Evolutionary conservation across 2,329 filamentous ascomycete genomes (phyloP).

Genomic region (Alternaria arborescens): DNA sequence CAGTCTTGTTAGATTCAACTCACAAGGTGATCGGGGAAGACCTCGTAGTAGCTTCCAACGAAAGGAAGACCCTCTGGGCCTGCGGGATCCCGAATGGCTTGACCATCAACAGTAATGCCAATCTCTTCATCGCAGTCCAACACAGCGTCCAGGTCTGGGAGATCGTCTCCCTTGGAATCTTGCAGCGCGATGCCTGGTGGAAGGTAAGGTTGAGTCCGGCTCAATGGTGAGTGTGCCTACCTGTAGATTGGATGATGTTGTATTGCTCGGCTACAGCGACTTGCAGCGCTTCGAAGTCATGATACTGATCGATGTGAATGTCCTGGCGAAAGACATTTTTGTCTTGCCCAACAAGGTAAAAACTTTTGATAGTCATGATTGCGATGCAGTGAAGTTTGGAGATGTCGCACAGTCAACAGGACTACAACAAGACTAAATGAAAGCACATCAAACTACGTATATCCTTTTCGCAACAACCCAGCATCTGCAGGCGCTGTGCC

Average conservation of each 20-base stretch:
- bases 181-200: slow-evolving; percentile 19
- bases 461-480: slow-evolving; percentile 4
- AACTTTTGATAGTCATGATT: slow-evolving; percentile 28
- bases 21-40: slow-evolving; percentile 26
- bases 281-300: slow-evolving; percentile 26
- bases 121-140: slow-evolving; percentile 24
- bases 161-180: slow-evolving; percentile 18
- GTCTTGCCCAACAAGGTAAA: slow-evolving; percentile 24
- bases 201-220: neutral
- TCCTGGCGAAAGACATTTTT: slow-evolving; percentile 25
- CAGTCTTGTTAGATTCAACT: neutral
- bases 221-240: neutral
- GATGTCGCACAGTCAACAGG: neutral
- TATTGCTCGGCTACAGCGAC: slow-evolving; percentile 25
- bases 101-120: slow-evolving; percentile 21
- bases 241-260: slow-evolving; percentile 21
- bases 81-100: slow-evolving; percentile 17
- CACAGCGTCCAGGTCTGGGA: slow-evolving; percentile 21
- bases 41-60: slow-evolving; percentile 25
- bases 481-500: neutral
- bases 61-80: slow-evolving; percentile 22
- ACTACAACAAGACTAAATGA: neutral
- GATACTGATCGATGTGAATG: slow-evolving; percentile 25
- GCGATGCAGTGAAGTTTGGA: neutral
- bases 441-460: slow-evolving; percentile 5